Base-by-base conservation (phyloP, 306 rosid species). In the Lathyrus tuberosus region DNA sequence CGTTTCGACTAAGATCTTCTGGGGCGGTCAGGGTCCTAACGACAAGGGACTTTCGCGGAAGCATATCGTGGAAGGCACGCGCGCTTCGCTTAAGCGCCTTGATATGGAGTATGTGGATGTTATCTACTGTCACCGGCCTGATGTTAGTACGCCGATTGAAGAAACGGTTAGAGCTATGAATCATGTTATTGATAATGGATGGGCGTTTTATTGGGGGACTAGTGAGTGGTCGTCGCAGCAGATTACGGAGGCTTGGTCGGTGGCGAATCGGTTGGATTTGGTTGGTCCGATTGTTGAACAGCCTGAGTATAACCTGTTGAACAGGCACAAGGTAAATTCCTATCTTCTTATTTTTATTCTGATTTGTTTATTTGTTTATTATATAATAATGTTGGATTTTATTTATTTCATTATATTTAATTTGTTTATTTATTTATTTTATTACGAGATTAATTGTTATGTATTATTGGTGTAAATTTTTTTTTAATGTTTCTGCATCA, bases 141-240 rank as follows among this genome's bases (percentile, higher is more conserved):
- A 95, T n/a, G 0, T 80, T 0, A 83, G 81, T 0, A 91, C 97
- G 3, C 99, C 99, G 17, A 84, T 95, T 7, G 97, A 95, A 78
- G 99, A 95, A 79, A 95, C 99, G 0, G 99, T 95, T 0, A 74
- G 99, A 67, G 97, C 99, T 0, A 91, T 95, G 97, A 95, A 91
- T 48, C 49, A 83, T 37, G 88, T 95, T 6, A 91, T 95, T 22
- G 97, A 95, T 57, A 76, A 73, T 6, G 99, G 99, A 0, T 89
- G 88, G 95, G 99, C 99, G 0, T 95, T 95, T 69, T 91, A 95
- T 44, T 95, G 99, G 99, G 99, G 99, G 0, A 95, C 99, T 4
- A 95, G 99, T 44, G 97, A 95, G 76, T 95, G 99, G 99, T 86
- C 97, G 1, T 88, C 97, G 4, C 97, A 95, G 73, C 99, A 95